Evolutionary conservation across 371 early-diverging fungal genomes (phyloP), one percentile per base, ranked within the genome.

Genomic region (Syncephalastrum monosporum): DNA sequence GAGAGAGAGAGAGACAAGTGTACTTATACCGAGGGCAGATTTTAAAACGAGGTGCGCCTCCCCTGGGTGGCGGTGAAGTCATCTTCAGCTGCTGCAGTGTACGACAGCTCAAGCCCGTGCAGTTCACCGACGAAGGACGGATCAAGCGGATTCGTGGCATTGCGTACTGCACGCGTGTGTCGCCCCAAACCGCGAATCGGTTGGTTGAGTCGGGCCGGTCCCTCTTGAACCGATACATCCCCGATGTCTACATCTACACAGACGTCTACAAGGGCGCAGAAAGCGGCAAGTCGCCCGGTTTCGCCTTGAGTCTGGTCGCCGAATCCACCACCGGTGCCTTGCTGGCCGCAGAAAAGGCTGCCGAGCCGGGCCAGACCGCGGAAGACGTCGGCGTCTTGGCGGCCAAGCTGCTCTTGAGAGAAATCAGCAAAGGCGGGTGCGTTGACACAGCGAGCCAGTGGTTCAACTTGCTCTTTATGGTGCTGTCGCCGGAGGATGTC

Each of bases 191-290:
- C 64, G 90, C 96, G 41, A 95, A 95, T 73, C 90, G 97, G 33
- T 82, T 98, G 67, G 92, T 92, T 1, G 94, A 97, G 61, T 75
- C 92, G 6, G 92, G 97, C 19, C 83, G 97, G 50, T 77, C 88
- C 10, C 69, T 91, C 56, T 75, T 97, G 54, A 93, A 94, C 53
- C 81, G 88, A 57, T 93, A 87, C 69, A 91, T 97, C 47, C 95
- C 95, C 7, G 98, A 98, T 70, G 91, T 97, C 49, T 97, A 97
- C 71, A 88, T 99, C 54, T 95, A 95, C 68, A 94, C 97, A 12
- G 98, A 98, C 74, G 92, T 96, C 25, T 96, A 90, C 68, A 95
- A 95, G 66, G 96, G 97, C 21, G 90, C 87, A 17, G 97, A 98
- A 57, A 87, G 94, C 46, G 99, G 99, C 29, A 71, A 85, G 79